A percentile compares a stretch with the other conserved stretches of the same genome.
Evolutionary conservation across 495 filamentous ascomycete genomes (phyloP).

Genomic region (Talaromyces proteolyticus): DNA sequence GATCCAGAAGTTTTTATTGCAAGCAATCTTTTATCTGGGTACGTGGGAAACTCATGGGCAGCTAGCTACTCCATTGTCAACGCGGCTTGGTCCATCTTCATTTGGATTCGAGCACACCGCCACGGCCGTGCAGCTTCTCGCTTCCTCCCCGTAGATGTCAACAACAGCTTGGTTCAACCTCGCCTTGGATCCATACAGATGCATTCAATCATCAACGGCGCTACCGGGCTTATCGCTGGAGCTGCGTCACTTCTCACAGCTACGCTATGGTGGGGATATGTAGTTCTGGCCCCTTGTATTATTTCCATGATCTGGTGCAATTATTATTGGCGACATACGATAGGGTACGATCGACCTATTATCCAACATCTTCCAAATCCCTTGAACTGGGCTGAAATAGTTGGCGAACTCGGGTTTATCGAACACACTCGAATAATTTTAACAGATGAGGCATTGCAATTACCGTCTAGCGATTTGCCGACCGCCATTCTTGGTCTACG

Average conservation of each 20-base stretch:
- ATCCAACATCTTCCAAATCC: slow-evolving; percentile 4
- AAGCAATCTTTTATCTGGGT: slow-evolving; percentile 45
- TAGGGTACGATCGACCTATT: slow-evolving; percentile 41
- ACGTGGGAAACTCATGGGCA: slow-evolving; percentile 39
- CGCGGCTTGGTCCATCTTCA: slow-evolving; percentile 34
- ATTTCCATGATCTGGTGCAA: slow-evolving; percentile 34
- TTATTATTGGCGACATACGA: slow-evolving; percentile 35
- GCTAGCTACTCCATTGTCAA: slow-evolving; percentile 38
- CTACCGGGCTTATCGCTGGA: slow-evolving; percentile 42
- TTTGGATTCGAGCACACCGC: slow-evolving; percentile 26
- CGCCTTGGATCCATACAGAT: slow-evolving; percentile 34
- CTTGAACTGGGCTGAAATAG: slow-evolving; percentile 14
- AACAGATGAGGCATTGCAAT: slow-evolving; percentile 3
- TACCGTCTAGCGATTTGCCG: slow-evolving; percentile 6
- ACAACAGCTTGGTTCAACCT: too few relatives aligned
- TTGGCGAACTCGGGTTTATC: slow-evolving; percentile 26
- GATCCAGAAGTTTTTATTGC: slow-evolving; percentile 29
- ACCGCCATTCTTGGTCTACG: slow-evolving; percentile 9
- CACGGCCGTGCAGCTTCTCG: slow-evolving; percentile 17
- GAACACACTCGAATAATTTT: slow-evolving; percentile 17
- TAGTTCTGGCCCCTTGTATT: slow-evolving; percentile 43
- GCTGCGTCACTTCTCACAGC: slow-evolving; percentile 44
- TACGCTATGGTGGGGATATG: slow-evolving; percentile 43
- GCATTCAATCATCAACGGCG: slow-evolving; percentile 32
- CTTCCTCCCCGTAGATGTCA: too few relatives aligned